phyloP scores from a whole-genome alignment of 2,329 filamentous ascomycete genomes.

The Fusarium gaditjirri region DNA sequence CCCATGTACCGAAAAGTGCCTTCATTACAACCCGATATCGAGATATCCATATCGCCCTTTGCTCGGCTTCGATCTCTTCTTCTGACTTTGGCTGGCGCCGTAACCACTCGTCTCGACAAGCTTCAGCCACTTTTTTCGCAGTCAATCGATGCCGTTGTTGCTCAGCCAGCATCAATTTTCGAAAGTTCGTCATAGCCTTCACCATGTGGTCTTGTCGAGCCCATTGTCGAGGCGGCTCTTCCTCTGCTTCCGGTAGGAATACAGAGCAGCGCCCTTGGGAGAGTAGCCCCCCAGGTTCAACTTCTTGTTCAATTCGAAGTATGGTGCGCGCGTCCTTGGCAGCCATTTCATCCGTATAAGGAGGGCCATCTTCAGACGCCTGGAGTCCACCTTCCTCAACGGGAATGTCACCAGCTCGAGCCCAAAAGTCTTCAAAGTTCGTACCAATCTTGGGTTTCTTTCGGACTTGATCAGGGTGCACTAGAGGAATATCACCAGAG shows the following conservation, averaged over 20 bases:
- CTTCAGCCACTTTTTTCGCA: slow-evolving; percentile 83
- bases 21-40: slow-evolving; percentile 79
- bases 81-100: slow-evolving; percentile 77
- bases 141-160: slow-evolving; percentile 78
- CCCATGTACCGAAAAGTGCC: slow-evolving; percentile 67
- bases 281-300: slow-evolving; percentile 78
- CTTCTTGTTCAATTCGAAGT: slow-evolving; percentile 75
- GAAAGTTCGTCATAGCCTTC: slow-evolving; percentile 82
- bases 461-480: slow-evolving; percentile 68
- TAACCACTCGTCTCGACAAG: slow-evolving; percentile 80
- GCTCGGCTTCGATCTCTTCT: slow-evolving; percentile 85
- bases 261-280: slow-evolving; percentile 75
- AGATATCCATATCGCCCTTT: slow-evolving; percentile 71
- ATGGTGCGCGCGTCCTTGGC: slow-evolving; percentile 76
- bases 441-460: slow-evolving; percentile 63
- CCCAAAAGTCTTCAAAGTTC: slow-evolving; percentile 68
- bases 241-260: slow-evolving; percentile 76
- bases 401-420: slow-evolving; percentile 60
- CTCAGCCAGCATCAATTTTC: slow-evolving; percentile 82
- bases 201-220: slow-evolving; percentile 88
- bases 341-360: slow-evolving; percentile 70
- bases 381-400: slow-evolving; percentile 69
- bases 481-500: slow-evolving; percentile 60
- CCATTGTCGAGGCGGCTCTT: slow-evolving; percentile 82
- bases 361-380: slow-evolving; percentile 64